phyloP scores from a whole-genome alignment of 306 rosid species.

The Castanea mollissima region DNA sequence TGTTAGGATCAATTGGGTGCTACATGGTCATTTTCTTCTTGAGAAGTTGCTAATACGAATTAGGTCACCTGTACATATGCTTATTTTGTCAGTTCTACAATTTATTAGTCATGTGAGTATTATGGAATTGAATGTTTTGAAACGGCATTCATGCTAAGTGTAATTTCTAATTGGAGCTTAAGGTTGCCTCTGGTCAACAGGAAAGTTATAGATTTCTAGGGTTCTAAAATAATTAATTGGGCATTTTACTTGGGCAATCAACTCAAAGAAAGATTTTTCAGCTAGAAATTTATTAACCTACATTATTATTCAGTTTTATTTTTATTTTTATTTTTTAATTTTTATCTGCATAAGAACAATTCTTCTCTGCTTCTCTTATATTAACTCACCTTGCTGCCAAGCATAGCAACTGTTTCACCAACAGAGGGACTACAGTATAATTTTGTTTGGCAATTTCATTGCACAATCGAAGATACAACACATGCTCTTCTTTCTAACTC shows the following conservation, averaged over 20 bases:
- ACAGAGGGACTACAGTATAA: background rate
- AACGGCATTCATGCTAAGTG: background rate
- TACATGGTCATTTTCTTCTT: background rate
- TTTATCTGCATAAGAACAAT: background rate
- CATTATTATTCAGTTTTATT: background rate
- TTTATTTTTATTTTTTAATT: background rate
- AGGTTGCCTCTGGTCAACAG: background rate
- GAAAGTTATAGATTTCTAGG: background rate
- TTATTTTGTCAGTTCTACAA: background rate
- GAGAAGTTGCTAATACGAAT: background rate
- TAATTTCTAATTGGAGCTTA: background rate
- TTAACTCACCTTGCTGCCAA: background rate
- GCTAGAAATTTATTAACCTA: background rate
- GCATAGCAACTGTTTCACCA: background rate
- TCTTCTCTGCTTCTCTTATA: background rate
- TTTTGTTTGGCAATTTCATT: background rate
- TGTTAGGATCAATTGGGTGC: background rate
- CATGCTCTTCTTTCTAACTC: background rate
- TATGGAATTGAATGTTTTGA: background rate
- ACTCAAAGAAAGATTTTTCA: background rate
- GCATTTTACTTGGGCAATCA: background rate
- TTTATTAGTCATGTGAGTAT: background rate
- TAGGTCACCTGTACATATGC: background rate
- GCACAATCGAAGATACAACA: background rate
- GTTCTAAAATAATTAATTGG: background rate